phyloP scores from a whole-genome alignment of 805 yeast genomes.

The Kodamaea restingae region DNA sequence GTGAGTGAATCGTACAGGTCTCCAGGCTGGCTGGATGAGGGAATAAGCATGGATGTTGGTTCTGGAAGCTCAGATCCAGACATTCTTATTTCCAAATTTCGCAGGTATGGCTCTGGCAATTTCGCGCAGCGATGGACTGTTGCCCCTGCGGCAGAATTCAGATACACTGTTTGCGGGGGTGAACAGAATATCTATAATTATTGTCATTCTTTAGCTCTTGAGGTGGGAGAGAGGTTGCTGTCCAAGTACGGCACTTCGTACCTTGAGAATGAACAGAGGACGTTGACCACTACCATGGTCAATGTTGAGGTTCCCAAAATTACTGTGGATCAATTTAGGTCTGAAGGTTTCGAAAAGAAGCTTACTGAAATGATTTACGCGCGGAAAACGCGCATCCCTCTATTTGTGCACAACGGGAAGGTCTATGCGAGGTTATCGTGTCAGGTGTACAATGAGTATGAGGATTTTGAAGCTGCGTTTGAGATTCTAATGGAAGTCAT shows the following conservation, averaged over 20 bases:
- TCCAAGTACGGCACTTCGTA: slow-evolving; percentile 35
- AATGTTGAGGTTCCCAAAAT: slow-evolving; percentile 36
- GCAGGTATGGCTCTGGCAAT: slow-evolving; percentile 15
- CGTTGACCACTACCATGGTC: slow-evolving; percentile 42
- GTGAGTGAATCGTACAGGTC: slow-evolving; percentile 46
- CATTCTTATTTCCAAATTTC: slow-evolving; percentile 44
- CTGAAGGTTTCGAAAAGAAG: neutral
- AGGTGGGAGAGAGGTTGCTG: slow-evolving; percentile 40
- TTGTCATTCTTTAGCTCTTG: slow-evolving; percentile 40
- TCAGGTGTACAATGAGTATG: slow-evolving; percentile 56
- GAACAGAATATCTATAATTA: slow-evolving; percentile 48
- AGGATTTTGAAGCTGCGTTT: slow-evolving; percentile 50
- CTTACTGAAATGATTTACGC: slow-evolving; percentile 7
- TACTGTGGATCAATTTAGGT: neutral
- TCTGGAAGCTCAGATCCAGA: too few species aligned
- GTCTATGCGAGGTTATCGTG: slow-evolving; percentile 48
- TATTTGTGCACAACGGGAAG: slow-evolving; percentile 34
- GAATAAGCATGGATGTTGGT: too few species aligned
- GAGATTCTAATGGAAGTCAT: slow-evolving; percentile 23
- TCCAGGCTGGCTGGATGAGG: slow-evolving; percentile 25
- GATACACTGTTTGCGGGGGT: slow-evolving; percentile 56
- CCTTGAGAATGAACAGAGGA: slow-evolving; percentile 32
- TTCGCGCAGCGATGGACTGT: slow-evolving; percentile 42
- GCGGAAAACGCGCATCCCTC: slow-evolving; percentile 46
- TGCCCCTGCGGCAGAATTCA: slow-evolving; percentile 48